A percentile compares a stretch with the other conserved stretches of the same genome.
Conservation (phyloP, 129 eudicot species). For the Lonicera japonica region DNA sequence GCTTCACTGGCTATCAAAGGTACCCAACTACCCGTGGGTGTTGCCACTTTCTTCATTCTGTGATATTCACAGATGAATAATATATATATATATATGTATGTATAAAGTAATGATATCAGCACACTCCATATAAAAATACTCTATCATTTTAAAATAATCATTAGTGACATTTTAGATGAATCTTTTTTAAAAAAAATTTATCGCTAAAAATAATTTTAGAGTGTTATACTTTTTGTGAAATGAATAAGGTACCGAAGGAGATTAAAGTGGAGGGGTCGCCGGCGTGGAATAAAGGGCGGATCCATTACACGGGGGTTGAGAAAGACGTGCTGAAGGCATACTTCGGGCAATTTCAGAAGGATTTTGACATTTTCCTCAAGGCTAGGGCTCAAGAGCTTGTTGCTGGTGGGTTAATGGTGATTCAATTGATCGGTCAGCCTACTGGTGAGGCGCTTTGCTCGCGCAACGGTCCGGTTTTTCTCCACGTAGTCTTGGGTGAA, state of each 20-base stretch:
- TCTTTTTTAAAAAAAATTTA: no score
- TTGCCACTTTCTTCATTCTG: no score
- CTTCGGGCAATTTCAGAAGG: slow-evolving; percentile 8
- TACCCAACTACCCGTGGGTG: no score
- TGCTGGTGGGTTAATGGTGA: slow-evolving; percentile 21
- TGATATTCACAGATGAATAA: no score
- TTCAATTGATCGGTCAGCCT: slow-evolving; percentile 14
- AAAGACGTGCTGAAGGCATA: slow-evolving; percentile 17
- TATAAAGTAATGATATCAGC: no score
- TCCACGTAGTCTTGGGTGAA: slow-evolving; percentile 13
- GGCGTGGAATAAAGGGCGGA: slow-evolving; percentile 12
- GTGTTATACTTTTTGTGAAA: no score
- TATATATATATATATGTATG: no score
- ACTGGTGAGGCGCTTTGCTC: background rate
- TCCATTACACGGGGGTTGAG: slow-evolving; percentile 6
- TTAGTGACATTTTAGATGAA: no score
- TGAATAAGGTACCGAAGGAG: no score
- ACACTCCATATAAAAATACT: no score
- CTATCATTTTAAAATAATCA: no score
- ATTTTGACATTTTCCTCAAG: slow-evolving; percentile 9
- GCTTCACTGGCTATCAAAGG: slow-evolving; percentile 22
- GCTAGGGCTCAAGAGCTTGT: slow-evolving; percentile 21
- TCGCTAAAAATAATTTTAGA: no score
- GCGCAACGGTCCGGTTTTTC: slow-evolving; percentile 4
- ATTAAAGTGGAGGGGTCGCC: background rate